Base-by-base conservation (phyloP, 106 monocot species). In the Dioscorea dumetorum region DNA sequence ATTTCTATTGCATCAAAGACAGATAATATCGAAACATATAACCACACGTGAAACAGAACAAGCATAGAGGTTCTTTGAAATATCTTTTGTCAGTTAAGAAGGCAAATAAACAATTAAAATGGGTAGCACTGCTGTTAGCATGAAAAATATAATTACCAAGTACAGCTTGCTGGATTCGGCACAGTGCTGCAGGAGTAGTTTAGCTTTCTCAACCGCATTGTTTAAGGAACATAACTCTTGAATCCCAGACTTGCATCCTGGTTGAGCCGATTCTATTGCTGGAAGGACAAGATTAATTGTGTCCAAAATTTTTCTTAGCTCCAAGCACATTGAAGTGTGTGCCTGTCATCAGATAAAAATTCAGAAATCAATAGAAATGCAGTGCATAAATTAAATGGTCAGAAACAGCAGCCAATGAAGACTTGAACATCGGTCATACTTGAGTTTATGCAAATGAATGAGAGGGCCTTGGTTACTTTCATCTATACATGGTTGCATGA, bases 81-180 rank as follows among this genome's bases (percentile, higher is more conserved):
- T 10, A 41, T 41, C 16, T 52, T 50, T n/a, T 50, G 51, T 9
- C 4, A 13, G 52, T 50, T 41, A 41, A 41, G 9, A 64, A 64
- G 35, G 32, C 64, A 48, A 41, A 41, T 2, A 41, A 41, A 41
- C 10, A 10, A 5, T 41, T 3, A 41, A 6, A 41, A 10, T 41
- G 28, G 28, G 10, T 32, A 34, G 3, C 11, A 17, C 24, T 15
- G 19, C 33, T 15, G 32, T 20, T 64, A 24, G 64, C 5, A 11
- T 32, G 64, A 8, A 32, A 34, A n/a, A 17, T 64, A 49, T 59
- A 6, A 48, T 14, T 91, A 95, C 95, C 95, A 88, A 75, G 75
- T 95, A 95, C 14, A 95, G 78, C 68, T 83, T 91, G 85, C 95
- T 91, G 60, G 81, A 83, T 62, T 91, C 91, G 31, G 72, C 24